Evolutionary conservation across 176 grass and related monocot genomes (phyloP).

Genomic region (Aegilops bicornis): DNA sequence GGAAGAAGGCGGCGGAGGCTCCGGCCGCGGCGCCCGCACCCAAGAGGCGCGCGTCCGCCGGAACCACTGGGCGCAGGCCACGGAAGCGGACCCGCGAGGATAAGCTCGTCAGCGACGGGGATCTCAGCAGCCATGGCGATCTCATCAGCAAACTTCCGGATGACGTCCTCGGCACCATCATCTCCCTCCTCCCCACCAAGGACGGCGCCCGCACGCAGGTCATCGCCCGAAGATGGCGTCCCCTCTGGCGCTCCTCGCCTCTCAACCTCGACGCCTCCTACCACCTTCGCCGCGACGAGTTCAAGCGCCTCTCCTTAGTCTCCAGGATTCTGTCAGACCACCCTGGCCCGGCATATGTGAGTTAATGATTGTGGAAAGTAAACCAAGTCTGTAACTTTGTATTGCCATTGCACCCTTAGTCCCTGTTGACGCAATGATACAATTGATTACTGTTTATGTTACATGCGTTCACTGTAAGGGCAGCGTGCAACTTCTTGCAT

Average conservation of each 20-base stretch:
- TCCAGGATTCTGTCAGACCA: background rate
- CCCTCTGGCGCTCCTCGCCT: background rate
- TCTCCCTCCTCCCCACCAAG: background rate
- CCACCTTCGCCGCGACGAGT: background rate
- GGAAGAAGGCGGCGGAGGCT: background rate
- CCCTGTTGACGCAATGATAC: too few relatives aligned
- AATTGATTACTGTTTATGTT: too few relatives aligned
- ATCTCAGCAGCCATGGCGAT: background rate
- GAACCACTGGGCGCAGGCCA: background rate
- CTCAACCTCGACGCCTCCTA: background rate
- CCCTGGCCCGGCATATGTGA: background rate
- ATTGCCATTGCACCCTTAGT: too few relatives aligned
- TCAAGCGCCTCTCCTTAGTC: background rate
- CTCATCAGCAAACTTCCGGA: background rate
- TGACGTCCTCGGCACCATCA: background rate
- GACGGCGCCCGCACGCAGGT: background rate
- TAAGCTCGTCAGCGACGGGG: background rate
- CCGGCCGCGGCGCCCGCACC: background rate
- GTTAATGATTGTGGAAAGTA: too few relatives aligned
- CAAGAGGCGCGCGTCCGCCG: background rate
- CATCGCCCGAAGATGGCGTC: background rate
- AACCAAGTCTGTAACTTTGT: too few relatives aligned
- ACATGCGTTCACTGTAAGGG: too few relatives aligned
- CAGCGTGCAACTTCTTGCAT: too few relatives aligned
- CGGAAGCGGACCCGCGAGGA: background rate